A percentile compares a stretch with the other conserved stretches of the same genome.
Evolutionary conservation across 305 asterid species (phyloP).

Genomic region (Solanum hybrid): DNA sequence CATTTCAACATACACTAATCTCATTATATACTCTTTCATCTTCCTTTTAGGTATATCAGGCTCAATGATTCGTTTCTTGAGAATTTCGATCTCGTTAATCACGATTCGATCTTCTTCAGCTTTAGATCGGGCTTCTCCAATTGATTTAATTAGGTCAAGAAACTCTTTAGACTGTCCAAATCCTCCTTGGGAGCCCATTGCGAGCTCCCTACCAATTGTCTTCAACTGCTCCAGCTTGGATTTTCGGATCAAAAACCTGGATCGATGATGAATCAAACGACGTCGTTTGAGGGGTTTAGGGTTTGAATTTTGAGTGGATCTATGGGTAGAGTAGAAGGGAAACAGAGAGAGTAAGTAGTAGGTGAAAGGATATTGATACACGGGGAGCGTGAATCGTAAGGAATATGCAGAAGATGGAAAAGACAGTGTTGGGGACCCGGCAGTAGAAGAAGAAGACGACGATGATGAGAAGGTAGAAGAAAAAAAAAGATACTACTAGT

Average conservation of each 20-base stretch:
- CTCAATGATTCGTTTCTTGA: slow-evolving; percentile 53
- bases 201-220: slow-evolving; percentile 97
- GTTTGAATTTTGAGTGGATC: not conserved
- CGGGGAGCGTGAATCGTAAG: not conserved
- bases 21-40: slow-evolving; percentile 81
- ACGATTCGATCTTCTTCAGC: slow-evolving; percentile 95
- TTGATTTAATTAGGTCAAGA: slow-evolving; percentile 83
- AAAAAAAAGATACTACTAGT: not conserved
- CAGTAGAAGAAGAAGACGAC: not conserved
- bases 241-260: not conserved
- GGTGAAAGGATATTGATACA: not conserved
- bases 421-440: not conserved
- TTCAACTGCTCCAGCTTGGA: slow-evolving; percentile 85
- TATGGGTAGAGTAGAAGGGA: not conserved
- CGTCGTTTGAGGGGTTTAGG: not conserved
- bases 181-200: slow-evolving; percentile 97
- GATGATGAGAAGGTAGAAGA: not conserved
- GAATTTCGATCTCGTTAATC: slow-evolving; percentile 70
- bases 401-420: not conserved
- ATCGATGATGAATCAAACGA: not conserved
- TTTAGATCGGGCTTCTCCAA: slow-evolving; percentile 97
- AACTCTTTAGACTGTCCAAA: slow-evolving; percentile 92
- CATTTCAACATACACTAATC: slow-evolving; percentile 89
- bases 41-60: slow-evolving; percentile 87
- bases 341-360: not conserved